Base-by-base conservation (phyloP, 108 stramenopile genomes). In the Nitzschia sp. region DNA sequence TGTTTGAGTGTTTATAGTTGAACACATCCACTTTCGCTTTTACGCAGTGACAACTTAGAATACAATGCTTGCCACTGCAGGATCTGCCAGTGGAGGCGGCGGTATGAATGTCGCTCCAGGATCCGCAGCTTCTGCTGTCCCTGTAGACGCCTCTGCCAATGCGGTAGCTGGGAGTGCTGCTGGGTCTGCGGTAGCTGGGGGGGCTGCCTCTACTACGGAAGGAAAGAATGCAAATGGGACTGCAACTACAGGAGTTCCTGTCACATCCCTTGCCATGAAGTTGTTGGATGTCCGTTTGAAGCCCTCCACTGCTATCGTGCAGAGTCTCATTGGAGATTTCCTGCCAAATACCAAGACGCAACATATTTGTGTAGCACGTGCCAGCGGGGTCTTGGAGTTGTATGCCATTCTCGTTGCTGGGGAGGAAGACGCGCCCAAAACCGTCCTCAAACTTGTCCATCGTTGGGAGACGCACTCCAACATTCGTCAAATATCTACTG, bases 341-440 rank as follows among this genome's bases (percentile, higher is more conserved):
- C 43, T 62, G 42, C 3, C 82, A 85, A 53, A 41, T 14, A 26
- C 17, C 11, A 65, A 65, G 17, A 22, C 22, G 1, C 72, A 73
- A 64, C 86, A 93, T 65, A 75, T 93, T 51, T 74, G 72, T 34
- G 69, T 88, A 10, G 70, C 83, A 37, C 76, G 83, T 22, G 69
- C 88, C n/a, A 82, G 87, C 11, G 92, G 92, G 5, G 81, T 85
- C 22, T 67, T 93, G 25, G 92, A 93, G 53, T 48, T 93, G 19
- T 84, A 85, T 69, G 64, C 61, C 24, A 73, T 73, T 51, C 51
- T 24, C 20, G 39, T 43, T 29, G 34, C 50, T 17, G 26, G 12
- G 7, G 43, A 44, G 12, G 48, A n/a, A 25, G 54, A 8, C 9
- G 37, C 51, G 12, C 52, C 58, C 12, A 72, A 63, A 19, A 84